Evolutionary conservation across 2,329 filamentous ascomycete genomes (phyloP), one percentile per base, ranked within the genome.

Genomic region (Colletotrichum gigasporum): DNA sequence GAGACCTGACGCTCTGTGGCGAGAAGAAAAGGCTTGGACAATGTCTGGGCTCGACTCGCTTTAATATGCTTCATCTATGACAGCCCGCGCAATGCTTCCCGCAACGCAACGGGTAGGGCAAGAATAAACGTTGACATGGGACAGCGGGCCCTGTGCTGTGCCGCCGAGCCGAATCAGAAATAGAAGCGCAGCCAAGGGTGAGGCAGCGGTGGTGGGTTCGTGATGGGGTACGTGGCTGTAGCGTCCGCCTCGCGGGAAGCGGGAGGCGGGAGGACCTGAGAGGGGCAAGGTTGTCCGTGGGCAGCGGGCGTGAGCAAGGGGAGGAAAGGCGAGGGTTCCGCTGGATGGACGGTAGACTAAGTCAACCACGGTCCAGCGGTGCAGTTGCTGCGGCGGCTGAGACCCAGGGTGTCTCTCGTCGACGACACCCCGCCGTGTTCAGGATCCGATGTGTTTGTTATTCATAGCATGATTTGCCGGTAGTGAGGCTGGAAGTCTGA

Each of bases 1-100:
- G 50, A 63, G 42, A 57, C 57, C 60, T 41, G 42, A 60, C 47
- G 54, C 53, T 57, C 51, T 44, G 51, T 52, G 60, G 30, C 47
- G 56, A 50, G 54, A 51, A 35, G 65, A 34, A 18, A 39, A 51
- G 28, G 61, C 69, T 69, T 70, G 66, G 69, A 69, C 65, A 59
- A 39, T 35, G 50, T 48, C 60, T 50, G 63, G 63, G 59, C 59
- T 65, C 63, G 32, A 56, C 65, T 69, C 66, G 67, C 69, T 76
- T 75, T 73, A 75, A 74, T 73, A 76, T 69, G 70, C 69, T 70
- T 70, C 12, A 45, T 52, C 56, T 63, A 69, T 66, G 69, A 63
- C 68, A 70, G 71, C 58, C 51, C 44, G 44, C 51, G 37, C 63
- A 63, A 56, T 62, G 20, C 42, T 56, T 52, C 57, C 57, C 50